Percentiles rank a stretch among this genome's conserved stretches.
These are phyloP conservation scores for Stentor roeselii DNA, from an alignment of 73 alveolate species.

Conservation along the genomic window DNA sequence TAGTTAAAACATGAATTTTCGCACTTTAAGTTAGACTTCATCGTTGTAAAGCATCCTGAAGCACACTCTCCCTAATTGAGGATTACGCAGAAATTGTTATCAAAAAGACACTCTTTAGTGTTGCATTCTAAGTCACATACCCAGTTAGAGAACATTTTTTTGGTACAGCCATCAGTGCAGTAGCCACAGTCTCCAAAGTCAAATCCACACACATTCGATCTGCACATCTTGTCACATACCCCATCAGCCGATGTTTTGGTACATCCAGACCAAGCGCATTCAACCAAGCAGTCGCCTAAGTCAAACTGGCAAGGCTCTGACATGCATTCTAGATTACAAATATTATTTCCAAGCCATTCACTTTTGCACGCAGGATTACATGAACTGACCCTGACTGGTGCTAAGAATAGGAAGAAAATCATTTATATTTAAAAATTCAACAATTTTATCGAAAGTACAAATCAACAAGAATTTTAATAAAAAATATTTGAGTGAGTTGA, in stretches of 20 bases:
- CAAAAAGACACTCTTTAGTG: not conserved
- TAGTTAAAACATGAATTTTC: not conserved
- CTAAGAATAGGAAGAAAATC: too few relatives aligned
- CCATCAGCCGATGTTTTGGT: not conserved
- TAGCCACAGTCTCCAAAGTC: slow-evolving; percentile 12
- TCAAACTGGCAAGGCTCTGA: not conserved
- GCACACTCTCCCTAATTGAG: not conserved
- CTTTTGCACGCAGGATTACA: too few relatives aligned
- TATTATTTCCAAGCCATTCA: not conserved
- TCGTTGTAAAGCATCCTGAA: not conserved
- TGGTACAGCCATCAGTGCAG: not conserved
- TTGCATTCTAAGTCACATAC: not conserved
- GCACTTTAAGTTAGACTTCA: not conserved
- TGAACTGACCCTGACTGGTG: too few relatives aligned
- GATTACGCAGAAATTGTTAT: not conserved
- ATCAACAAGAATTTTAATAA: too few relatives aligned
- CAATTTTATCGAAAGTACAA: too few relatives aligned
- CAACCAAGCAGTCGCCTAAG: not conserved
- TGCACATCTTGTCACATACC: not conserved
- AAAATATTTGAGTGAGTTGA: too few relatives aligned
- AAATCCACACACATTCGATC: not conserved
- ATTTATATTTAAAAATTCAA: too few relatives aligned
- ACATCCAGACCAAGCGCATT: not conserved
- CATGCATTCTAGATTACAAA: slow-evolving; percentile 1
- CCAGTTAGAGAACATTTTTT: not conserved